phyloP scores from a whole-genome alignment of 805 yeast genomes.

The Komagataella populi region DNA sequence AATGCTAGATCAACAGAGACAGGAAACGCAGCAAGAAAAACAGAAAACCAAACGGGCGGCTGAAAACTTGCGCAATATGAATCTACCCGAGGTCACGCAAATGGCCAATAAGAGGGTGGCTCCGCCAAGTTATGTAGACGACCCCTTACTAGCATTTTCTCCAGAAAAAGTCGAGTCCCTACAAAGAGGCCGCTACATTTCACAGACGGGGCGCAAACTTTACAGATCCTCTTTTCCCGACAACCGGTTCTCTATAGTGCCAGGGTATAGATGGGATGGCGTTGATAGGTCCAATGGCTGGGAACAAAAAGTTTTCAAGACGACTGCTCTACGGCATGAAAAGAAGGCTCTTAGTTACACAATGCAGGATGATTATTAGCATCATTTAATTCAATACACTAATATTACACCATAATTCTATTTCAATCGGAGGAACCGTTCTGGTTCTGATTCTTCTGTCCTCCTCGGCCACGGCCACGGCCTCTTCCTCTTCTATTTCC shows the following conservation, averaged over 20 bases:
- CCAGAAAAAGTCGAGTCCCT: slow-evolving; percentile 11
- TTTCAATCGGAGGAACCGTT: neutral
- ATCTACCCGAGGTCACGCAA: neutral
- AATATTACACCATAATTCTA: neutral
- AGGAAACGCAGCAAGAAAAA: neutral
- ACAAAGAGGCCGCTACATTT: slow-evolving; percentile 7
- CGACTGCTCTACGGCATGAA: slow-evolving; percentile 21
- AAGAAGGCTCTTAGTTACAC: slow-evolving; percentile 17
- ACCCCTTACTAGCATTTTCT: slow-evolving; percentile 45
- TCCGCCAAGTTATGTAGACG: slow-evolving; percentile 27
- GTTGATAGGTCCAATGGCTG: slow-evolving; percentile 83
- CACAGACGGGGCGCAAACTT: slow-evolving; percentile 35
- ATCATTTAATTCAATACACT: neutral
- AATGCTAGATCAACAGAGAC: neutral
- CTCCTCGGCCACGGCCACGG: slow-evolving; percentile 1
- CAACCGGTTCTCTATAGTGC: slow-evolving; percentile 63
- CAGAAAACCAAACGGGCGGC: neutral
- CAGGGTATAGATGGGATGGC: slow-evolving; percentile 89
- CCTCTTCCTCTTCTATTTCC: slow-evolving; percentile 12
- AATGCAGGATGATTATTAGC: slow-evolving; percentile 23
- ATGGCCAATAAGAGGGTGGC: neutral
- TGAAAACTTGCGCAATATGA: neutral
- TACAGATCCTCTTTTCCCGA: slow-evolving; percentile 43
- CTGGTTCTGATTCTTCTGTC: neutral
- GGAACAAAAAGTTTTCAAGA: slow-evolving; percentile 47